phyloP scores from a whole-genome alignment of 1,139 yeast genomes.

The Yamadazyma siamensis region DNA sequence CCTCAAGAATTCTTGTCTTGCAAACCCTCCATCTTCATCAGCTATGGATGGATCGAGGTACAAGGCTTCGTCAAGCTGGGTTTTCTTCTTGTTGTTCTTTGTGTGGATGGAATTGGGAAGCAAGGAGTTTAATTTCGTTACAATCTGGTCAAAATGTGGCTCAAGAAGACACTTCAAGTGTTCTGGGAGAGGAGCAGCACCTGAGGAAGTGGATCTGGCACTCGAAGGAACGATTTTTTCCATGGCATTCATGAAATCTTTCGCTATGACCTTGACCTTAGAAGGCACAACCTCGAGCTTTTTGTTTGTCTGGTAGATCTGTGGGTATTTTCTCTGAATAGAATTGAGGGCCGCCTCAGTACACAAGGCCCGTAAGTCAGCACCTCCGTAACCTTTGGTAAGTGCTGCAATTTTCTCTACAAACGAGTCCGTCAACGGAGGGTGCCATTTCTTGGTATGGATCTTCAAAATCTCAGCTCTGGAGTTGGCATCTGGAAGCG shows the following conservation, averaged over 20 bases:
- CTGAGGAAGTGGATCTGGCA: slow-evolving; percentile 75
- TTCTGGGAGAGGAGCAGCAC: slow-evolving; percentile 78
- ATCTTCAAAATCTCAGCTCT: slow-evolving; percentile 75
- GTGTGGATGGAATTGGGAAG: slow-evolving; percentile 53
- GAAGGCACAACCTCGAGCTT: slow-evolving; percentile 73
- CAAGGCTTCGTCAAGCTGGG: slow-evolving; percentile 69
- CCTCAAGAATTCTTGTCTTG: slow-evolving; percentile 59
- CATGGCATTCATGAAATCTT: slow-evolving; percentile 83
- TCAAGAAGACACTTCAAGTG: slow-evolving; percentile 62
- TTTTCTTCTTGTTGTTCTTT: slow-evolving; percentile 39
- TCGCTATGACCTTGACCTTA: slow-evolving; percentile 71
- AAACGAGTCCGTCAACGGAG: slow-evolving; percentile 59
- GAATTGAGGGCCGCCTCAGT: slow-evolving; percentile 94
- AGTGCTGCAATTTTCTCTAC: slow-evolving; percentile 66
- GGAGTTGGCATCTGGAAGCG: slow-evolving; percentile 81
- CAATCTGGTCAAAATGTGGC: slow-evolving; percentile 45
- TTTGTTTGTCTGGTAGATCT: slow-evolving; percentile 75
- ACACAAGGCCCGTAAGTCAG: slow-evolving; percentile 90
- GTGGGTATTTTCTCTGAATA: slow-evolving; percentile 91
- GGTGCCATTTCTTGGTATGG: slow-evolving; percentile 88
- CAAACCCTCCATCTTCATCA: slow-evolving; percentile 66
- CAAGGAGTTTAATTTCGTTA: slow-evolving; percentile 48
- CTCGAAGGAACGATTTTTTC: slow-evolving; percentile 91
- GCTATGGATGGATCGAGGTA: slow-evolving; percentile 56
- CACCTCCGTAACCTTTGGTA: slow-evolving; percentile 98